Percentiles rank a stretch among this genome's conserved stretches.
phyloP scores from a whole-genome alignment of 1,139 yeast genomes.

The Nadsonia commutata region DNA sequence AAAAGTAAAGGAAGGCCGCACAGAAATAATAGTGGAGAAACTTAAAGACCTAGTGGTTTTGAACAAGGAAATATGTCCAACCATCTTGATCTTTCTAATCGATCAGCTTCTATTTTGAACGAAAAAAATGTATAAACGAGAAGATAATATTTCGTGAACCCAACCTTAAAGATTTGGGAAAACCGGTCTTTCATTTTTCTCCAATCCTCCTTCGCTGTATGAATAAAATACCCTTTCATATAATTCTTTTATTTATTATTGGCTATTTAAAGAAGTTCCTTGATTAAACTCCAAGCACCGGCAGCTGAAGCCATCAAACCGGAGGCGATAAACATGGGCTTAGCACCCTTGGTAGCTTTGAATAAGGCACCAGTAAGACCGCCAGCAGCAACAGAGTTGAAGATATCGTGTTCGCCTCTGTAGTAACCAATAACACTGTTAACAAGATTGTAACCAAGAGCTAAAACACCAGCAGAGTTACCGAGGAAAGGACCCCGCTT shows the following conservation, averaged over 20 bases:
- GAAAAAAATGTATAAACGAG: no score
- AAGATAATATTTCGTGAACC: no score
- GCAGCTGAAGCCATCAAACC: constrained; percentile 82
- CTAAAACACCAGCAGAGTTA: constrained; percentile 88
- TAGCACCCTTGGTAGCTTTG: constrained; percentile 70
- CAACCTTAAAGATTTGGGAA: no score
- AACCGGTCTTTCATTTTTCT: no score
- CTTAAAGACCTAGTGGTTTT: no score
- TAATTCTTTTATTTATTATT: background rate
- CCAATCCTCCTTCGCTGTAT: no score
- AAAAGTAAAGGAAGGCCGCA: no score
- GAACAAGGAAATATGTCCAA: no score
- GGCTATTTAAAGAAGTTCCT: constrained; percentile 25
- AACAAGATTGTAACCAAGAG: constrained; percentile 71
- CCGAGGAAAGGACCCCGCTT: constrained; percentile 94
- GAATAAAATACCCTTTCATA: background rate
- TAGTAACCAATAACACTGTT: constrained; percentile 65
- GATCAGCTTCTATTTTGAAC: no score
- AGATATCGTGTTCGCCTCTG: constrained; percentile 80
- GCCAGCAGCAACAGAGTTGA: constrained; percentile 77
- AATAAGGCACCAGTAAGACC: constrained; percentile 86
- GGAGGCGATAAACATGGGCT: constrained; percentile 79
- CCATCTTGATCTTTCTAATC: no score
- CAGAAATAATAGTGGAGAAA: no score
- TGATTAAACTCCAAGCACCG: constrained; percentile 82